Evolutionary conservation across 805 yeast species (phyloP), one percentile per base, ranked within the genome.

Genomic region (Candida andamanensis): DNA sequence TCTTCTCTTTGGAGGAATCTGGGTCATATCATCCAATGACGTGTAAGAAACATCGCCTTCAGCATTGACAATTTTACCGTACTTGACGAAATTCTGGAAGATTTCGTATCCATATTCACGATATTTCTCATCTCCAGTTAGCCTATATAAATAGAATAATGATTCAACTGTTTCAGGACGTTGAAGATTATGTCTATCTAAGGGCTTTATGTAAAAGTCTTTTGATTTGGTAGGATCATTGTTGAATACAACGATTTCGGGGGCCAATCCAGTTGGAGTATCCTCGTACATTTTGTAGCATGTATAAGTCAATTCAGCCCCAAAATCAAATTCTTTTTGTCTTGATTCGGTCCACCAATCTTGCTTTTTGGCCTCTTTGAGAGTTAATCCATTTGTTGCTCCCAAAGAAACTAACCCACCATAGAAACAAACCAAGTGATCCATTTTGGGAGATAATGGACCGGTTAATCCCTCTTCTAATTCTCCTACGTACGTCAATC

Each of bases 161-260:
- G 94, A 80, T 58, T 89, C 97, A 2, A 87, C 95, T 2, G 96
- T 85, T 56, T 89, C 97, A 1, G 96, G 96, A 44, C 96, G 71
- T 61, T 87, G 97, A 40, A 89, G 63, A 55, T 86, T 86, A 56
- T 89, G 96, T 31, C 68, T 72, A 54, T 89, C 97, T 11, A 59
- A 53, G 6, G 77, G 78, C 52, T 83, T 83, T 47, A 85, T 78
- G 37, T 44, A 53, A 54, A 85, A 83, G 52, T 85, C 95, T 4
- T 56, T 45, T 1, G 63, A 49, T 8, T 50, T 56, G 9, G 46
- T 49, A 2, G 55, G 50, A 39, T 75, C 76, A 7, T 69, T 60
- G 56, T 85, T 85, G 69, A 90, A 90, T 1, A 81, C 82, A 6
- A 76, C 96, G 53, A 84, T 85, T 54, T 87, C 97, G 0, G 97